Evolutionary conservation across 192 early-diverging fungal species (phyloP).

Genomic region (Gorgonomyces haynaldii): DNA sequence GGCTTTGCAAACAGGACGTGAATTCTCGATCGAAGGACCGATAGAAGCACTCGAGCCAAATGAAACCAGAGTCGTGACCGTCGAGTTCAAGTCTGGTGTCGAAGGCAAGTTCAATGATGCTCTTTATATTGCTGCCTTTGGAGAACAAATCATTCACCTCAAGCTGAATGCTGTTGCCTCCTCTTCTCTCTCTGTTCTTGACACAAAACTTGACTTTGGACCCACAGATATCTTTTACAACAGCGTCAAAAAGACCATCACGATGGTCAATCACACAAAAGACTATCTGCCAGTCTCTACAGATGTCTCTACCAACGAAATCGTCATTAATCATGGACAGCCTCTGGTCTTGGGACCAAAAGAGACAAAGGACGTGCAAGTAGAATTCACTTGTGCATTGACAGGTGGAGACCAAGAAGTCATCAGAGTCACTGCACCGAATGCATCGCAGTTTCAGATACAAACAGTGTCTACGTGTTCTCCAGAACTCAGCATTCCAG

Average conservation of each 20-base stretch:
- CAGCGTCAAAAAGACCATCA: conserved; percentile 15
- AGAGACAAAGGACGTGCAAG: conserved; percentile 17
- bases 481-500: conserved; percentile 27
- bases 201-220: conserved; percentile 40
- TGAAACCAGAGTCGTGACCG: conserved; percentile 24
- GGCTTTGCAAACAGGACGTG: conserved; percentile 11
- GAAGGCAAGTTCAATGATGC: conserved; percentile 14
- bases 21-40: conserved; percentile 22
- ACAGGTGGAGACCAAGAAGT: conserved; percentile 31
- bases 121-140: conserved; percentile 28
- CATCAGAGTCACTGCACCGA: conserved; percentile 25
- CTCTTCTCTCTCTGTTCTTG: conserved; percentile 21
- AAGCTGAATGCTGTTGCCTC: conserved; percentile 16
- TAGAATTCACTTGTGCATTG: conserved; percentile 26
- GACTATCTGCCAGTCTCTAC: conserved; percentile 19
- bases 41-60: conserved; percentile 29
- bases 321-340: conserved; percentile 24
- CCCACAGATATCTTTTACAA: conserved; percentile 40
- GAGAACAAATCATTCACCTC: conserved; percentile 23
- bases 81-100: conserved; percentile 23
- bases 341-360: conserved; percentile 24
- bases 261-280: conserved; percentile 16
- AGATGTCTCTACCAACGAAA: conserved; percentile 25
- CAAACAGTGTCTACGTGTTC: conserved; percentile 27
- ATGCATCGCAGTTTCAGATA: conserved; percentile 11